These are phyloP conservation scores for Erodium chrysanthum DNA, from an alignment of 441 rosid genomes.

Conservation along the genomic window DNA sequence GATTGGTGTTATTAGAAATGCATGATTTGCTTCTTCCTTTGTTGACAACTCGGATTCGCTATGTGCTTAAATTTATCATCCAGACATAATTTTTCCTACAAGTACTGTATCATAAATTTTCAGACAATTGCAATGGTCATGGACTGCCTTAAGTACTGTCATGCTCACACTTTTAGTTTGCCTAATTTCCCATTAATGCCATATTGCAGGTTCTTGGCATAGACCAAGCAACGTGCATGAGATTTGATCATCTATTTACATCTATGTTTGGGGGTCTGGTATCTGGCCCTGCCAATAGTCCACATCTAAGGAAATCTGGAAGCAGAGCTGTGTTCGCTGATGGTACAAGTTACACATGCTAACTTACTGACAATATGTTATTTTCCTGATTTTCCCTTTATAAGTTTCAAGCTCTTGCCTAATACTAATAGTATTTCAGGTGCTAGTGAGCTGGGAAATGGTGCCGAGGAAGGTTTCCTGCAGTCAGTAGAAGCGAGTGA, in stretches of 20 bases:
- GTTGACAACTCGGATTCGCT: not conserved
- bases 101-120: not conserved
- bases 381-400: slow-evolving; percentile 5
- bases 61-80: not conserved
- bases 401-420: slow-evolving; percentile 6
- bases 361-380: not conserved
- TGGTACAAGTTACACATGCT: slow-evolving; percentile 19
- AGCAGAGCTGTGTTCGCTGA: slow-evolving; percentile 57
- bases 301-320: slow-evolving; percentile 81
- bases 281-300: slow-evolving; percentile 45
- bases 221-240: slow-evolving; percentile 8
- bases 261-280: slow-evolving; percentile 72
- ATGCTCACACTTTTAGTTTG: not conserved
- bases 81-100: not conserved
- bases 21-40: slow-evolving; percentile 12
- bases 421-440: slow-evolving; percentile 24
- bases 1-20: not conserved
- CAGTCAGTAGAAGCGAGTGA: slow-evolving; percentile 37
- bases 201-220: slow-evolving; percentile 13
- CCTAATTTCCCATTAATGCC: not conserved
- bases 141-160: not conserved
- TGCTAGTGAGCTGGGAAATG: slow-evolving; percentile 43
- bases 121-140: not conserved
- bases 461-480: slow-evolving; percentile 39
- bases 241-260: slow-evolving; percentile 7